These are phyloP conservation scores for Oryza meridionalis DNA, from an alignment of 176 grass and related monocot genomes.

Conservation along the genomic window DNA sequence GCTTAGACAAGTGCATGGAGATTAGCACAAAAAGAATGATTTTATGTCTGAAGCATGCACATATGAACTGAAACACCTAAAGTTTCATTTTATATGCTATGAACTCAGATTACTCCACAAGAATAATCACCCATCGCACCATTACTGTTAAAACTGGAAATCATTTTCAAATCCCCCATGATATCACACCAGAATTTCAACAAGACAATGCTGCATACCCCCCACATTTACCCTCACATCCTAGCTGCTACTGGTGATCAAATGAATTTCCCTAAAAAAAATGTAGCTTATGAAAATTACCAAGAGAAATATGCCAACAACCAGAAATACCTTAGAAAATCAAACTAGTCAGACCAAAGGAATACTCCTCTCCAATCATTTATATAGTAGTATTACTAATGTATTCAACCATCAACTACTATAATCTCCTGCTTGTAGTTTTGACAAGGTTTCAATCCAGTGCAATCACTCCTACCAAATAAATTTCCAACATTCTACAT, in stretches of 20 bases:
- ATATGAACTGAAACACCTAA: neutral
- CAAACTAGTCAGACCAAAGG: constrained; percentile 14
- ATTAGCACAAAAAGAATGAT: neutral
- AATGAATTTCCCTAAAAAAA: constrained; percentile 17
- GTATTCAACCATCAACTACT: neutral
- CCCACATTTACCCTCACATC: constrained; percentile 1
- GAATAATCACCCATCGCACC: neutral
- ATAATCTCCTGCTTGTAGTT: neutral
- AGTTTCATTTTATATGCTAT: neutral
- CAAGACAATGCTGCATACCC: neutral
- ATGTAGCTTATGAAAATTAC: neutral
- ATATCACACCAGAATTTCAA: neutral
- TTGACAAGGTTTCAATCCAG: neutral
- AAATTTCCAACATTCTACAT: neutral
- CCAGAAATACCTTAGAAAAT: neutral
- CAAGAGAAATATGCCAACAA: neutral
- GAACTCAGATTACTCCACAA: neutral
- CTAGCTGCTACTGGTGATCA: neutral
- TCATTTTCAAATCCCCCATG: constrained; percentile 19
- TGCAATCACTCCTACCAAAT: neutral
- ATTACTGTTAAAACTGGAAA: constrained; percentile 13
- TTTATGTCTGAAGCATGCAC: neutral
- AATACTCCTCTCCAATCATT: neutral
- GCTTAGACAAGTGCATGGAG: neutral
- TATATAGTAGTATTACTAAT: neutral